Conservation (phyloP, 129 eudicot species). For the Erigeron canadensis region DNA sequence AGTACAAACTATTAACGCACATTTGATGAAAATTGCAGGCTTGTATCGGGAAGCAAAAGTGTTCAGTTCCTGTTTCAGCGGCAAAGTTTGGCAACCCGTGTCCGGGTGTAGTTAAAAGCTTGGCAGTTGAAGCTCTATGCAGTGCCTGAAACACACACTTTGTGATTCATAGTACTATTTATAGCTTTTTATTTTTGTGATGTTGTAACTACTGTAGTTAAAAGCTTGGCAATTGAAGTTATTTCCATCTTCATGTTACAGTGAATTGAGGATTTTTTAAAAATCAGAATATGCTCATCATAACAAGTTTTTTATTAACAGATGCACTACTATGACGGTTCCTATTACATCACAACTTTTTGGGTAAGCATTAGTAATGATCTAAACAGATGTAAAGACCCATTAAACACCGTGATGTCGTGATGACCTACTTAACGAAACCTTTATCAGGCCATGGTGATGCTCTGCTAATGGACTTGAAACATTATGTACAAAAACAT, state of each 20-base stretch:
- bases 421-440: neutral
- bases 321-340: too few relatives aligned
- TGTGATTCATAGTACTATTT: constrained; percentile 1
- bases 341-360: too few relatives aligned
- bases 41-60: constrained; percentile 58
- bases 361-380: too few relatives aligned
- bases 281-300: too few relatives aligned
- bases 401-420: too few relatives aligned
- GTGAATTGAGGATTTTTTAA: too few relatives aligned
- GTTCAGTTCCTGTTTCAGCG: constrained; percentile 52
- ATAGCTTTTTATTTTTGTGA: neutral
- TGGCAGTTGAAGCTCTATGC: constrained; percentile 65
- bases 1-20: neutral
- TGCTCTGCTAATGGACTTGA: neutral
- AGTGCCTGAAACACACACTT: constrained; percentile 27
- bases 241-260: too few relatives aligned
- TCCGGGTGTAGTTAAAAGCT: constrained; percentile 47
- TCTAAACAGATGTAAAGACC: too few relatives aligned
- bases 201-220: constrained; percentile 22
- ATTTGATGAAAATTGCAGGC: constrained; percentile 39
- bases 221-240: too few relatives aligned
- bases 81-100: constrained; percentile 51
- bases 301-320: too few relatives aligned
- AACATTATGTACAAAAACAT: neutral
- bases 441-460: neutral